Evolutionary conservation across 169 alveolate species (phyloP), one percentile per base, ranked within the genome.

Genomic region (Babesia gibsoni): DNA sequence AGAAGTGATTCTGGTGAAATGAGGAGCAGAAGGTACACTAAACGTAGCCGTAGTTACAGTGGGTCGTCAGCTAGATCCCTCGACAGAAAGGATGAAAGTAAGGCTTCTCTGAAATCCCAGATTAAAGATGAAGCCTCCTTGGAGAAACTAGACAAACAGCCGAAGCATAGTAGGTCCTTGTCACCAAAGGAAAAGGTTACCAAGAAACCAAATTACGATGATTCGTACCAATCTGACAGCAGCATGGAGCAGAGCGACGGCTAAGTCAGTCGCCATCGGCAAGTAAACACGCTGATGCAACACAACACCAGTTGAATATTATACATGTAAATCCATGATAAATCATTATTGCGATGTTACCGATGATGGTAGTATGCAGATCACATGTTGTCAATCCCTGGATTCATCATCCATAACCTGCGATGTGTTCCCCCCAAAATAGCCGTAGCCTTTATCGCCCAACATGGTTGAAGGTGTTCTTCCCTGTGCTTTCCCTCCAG

Each of bases 181-280:
- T 29, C 1, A 6, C 35, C 1, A 33, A 2, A 12, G 32, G 52
- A 1, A 4, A 1, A 10, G 35, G 2, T 4, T 4, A 32, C 9
- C n/a, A 25, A 3, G 16, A n/a, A n/a, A n/a, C n/a, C n/a, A n/a
- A n/a, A n/a, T n/a, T 20, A 29, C 0, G 58, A 61, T 33, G 72
- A 42, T n/a, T 56, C 61, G 16, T 6, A 25, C 33, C 29, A 4
- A 20, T 30, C 72, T 25, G 72, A 61, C 45, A 61, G 72, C 33
- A 61, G 72, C 72, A 61, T 61, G 72, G 72, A 61, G 35, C 72
- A 61, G 25, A 61, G 72, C 30, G 72, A 61, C 45, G 20, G 32
- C 45, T 61, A 33, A 61, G n/a, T 20, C 7, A 16, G 46, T 39
- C 46, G 10, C 46, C 46, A 39, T 39, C 46, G 46, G 16, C 46